A percentile compares a stretch with the other conserved stretches of the same genome.
phyloP scores from a whole-genome alignment of 1,139 yeast genomes.

The Protomyces arabidopsidicola region DNA sequence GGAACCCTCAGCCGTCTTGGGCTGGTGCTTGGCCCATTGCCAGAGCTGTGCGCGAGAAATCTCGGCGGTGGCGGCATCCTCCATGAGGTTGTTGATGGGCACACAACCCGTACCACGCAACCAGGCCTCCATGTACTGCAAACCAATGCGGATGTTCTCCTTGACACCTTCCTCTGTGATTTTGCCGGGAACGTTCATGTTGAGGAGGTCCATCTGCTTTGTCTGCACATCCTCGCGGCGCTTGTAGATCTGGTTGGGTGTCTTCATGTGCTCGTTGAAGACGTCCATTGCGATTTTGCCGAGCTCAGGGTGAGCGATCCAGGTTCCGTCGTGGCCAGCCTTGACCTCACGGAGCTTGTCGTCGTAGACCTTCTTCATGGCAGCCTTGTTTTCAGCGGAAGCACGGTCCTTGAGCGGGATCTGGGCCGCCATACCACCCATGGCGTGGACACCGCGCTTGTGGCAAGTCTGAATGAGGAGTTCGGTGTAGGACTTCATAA shows the following conservation, averaged over 20 bases:
- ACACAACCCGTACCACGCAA: slow-evolving; percentile 74
- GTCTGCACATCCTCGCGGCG: slow-evolving; percentile 49
- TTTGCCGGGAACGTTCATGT: slow-evolving; percentile 64
- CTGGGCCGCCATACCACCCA: slow-evolving; percentile 86
- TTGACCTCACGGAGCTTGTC: slow-evolving; percentile 71
- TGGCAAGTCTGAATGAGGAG: slow-evolving; percentile 67
- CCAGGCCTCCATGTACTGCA: slow-evolving; percentile 80
- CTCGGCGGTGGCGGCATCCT: slow-evolving; percentile 84
- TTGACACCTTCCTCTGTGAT: slow-evolving; percentile 70
- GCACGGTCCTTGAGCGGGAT: slow-evolving; percentile 66
- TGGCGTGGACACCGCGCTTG: slow-evolving; percentile 69
- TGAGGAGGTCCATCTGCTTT: slow-evolving; percentile 63
- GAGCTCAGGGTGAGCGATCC: slow-evolving; percentile 80
- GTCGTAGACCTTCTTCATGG: slow-evolving; percentile 66
- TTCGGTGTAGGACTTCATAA: slow-evolving; percentile 66
- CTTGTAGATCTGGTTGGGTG: slow-evolving; percentile 71
- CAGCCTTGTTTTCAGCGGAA: slow-evolving; percentile 47
- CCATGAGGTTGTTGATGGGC: slow-evolving; percentile 79
- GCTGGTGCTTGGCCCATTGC: slow-evolving; percentile 80
- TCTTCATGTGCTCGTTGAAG: slow-evolving; percentile 76
- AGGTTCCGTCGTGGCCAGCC: slow-evolving; percentile 76
- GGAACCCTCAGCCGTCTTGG: slow-evolving; percentile 56
- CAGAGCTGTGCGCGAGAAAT: slow-evolving; percentile 76
- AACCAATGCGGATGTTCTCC: slow-evolving; percentile 64
- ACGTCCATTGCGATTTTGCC: slow-evolving; percentile 71